These are phyloP conservation scores for Wickerhamiella occidentalis DNA, from an alignment of 805 yeast genomes.

Conservation along the genomic window DNA sequence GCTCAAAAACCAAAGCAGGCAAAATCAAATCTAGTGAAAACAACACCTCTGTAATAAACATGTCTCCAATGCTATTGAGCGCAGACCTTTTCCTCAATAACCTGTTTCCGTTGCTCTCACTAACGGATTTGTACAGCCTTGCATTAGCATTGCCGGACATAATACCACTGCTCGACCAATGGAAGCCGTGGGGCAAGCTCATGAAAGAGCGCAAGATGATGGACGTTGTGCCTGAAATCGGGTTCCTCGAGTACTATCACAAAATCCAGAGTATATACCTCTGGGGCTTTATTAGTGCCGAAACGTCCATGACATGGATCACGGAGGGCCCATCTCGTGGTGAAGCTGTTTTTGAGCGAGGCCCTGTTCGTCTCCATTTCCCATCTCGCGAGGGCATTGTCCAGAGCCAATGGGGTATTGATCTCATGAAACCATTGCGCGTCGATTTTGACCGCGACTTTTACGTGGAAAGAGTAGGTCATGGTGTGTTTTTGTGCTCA, in stretches of 20 bases:
- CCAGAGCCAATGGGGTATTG: slow-evolving; percentile 3
- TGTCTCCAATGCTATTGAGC: not conserved
- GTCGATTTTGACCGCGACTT: not conserved
- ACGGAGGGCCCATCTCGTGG: not conserved
- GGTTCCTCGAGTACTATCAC: slow-evolving; percentile 3
- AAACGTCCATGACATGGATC: slow-evolving; percentile 5
- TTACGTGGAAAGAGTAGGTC: not conserved
- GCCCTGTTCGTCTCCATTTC: not conserved
- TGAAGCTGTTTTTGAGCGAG: not conserved
- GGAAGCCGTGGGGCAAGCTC: slow-evolving; percentile 4
- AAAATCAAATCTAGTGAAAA: not conserved
- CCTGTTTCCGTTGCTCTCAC: slow-evolving; percentile 2
- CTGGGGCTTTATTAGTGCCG: slow-evolving; percentile 6
- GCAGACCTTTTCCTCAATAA: slow-evolving; percentile 2
- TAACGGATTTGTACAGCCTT: not conserved
- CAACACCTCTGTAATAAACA: not conserved
- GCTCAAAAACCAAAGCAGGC: too few species aligned
- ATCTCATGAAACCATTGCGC: slow-evolving; percentile 7
- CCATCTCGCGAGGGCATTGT: not conserved
- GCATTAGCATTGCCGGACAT: not conserved
- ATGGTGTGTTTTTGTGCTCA: not conserved
- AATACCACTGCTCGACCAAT: not conserved
- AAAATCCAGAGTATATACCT: slow-evolving; percentile 6
- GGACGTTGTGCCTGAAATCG: not conserved
- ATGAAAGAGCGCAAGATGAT: slow-evolving; percentile 2